These are phyloP conservation scores for Penicillium lagena DNA, from an alignment of 495 filamentous ascomycete genomes.

Conservation along the genomic window DNA sequence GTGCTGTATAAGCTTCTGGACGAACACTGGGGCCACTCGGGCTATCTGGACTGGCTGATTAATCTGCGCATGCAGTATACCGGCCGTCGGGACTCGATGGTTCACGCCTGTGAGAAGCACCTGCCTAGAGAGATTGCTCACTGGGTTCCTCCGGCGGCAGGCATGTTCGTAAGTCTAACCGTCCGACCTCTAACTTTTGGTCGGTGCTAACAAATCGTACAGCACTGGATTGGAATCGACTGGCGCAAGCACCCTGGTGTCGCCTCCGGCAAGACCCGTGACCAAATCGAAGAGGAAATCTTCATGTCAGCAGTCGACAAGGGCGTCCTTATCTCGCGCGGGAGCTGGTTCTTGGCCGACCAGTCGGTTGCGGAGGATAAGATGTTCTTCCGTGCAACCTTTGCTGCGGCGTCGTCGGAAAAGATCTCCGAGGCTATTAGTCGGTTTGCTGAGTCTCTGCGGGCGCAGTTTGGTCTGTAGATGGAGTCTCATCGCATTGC, in stretches of 20 bases:
- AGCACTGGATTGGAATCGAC: constrained; percentile 83
- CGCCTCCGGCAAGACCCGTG: constrained; percentile 47
- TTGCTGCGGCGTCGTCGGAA: constrained; percentile 68
- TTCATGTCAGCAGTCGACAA: constrained; percentile 65
- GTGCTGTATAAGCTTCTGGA: constrained; percentile 85
- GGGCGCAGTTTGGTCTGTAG: constrained; percentile 51
- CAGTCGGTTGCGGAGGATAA: constrained; percentile 38
- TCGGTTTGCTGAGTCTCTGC: constrained; percentile 65
- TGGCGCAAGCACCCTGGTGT: constrained; percentile 62
- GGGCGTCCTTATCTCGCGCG: constrained; percentile 69
- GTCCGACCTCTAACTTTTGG: too few relatives aligned
- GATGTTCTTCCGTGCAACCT: constrained; percentile 83
- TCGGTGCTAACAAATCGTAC: neutral
- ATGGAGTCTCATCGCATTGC: neutral
- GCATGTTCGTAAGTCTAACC: constrained; percentile 79
- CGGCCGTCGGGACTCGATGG: constrained; percentile 62
- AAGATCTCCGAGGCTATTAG: constrained; percentile 74
- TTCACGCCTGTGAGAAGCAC: constrained; percentile 76
- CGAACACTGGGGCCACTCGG: constrained; percentile 89
- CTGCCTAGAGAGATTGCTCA: constrained; percentile 71
- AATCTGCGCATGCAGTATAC: constrained; percentile 81
- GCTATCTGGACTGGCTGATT: constrained; percentile 87
- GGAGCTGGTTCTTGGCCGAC: constrained; percentile 82
- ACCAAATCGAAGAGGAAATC: constrained; percentile 77
- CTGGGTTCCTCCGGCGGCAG: constrained; percentile 81